Base-by-base conservation (phyloP, 2,329 filamentous ascomycete genomes). In the Ascochyta koolunga region DNA sequence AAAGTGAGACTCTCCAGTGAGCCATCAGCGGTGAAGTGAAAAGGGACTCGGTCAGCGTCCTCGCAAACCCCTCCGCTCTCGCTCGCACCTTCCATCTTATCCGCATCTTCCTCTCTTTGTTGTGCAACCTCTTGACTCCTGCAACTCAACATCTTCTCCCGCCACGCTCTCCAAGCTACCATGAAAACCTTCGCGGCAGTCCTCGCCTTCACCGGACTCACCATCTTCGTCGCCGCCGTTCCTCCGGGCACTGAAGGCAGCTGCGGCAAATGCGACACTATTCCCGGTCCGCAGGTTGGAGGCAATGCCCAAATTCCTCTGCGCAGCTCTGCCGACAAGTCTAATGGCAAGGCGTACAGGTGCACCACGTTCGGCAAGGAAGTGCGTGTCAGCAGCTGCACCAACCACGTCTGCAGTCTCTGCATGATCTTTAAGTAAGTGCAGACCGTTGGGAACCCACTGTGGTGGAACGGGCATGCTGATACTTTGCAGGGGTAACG, bases 351-450 rank as follows among this genome's bases (percentile, higher is more conserved):
- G n/a, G 35, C 41, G 11, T 52, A 45, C 36, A 45, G 41, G 22
- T 52, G 49, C 36, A 45, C 41, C 6, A 45, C 49, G n/a, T 40
- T 52, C 27, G 36, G 42, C 21, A 35, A 29, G 16, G 41, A 40
- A 18, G 36, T 52, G 29, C 49, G 29, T 11, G 35, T 52, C 35
- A 40, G 21, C 21, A 45, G 21, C 5, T 52, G 49, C 41, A 21
- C 31, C 35, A 52, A 52, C 36, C 11, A 40, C 15, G 10, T 35
- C 2, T 52, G 49, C 29, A 36, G 35, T 11, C 19, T 45, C 22
- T 52, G 49, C 36, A 45, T 52, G 35, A 45, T 52, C n/a, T 52
- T 52, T 36, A 31, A 45, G 49, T 46, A 31, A 27, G 41, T 40
- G 15, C 7, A 21, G 5, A 37, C n/a, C 10, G 11, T 29, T 29